phyloP scores from a whole-genome alignment of 2,329 filamentous ascomycete species.

The Aspergillus sp. region DNA sequence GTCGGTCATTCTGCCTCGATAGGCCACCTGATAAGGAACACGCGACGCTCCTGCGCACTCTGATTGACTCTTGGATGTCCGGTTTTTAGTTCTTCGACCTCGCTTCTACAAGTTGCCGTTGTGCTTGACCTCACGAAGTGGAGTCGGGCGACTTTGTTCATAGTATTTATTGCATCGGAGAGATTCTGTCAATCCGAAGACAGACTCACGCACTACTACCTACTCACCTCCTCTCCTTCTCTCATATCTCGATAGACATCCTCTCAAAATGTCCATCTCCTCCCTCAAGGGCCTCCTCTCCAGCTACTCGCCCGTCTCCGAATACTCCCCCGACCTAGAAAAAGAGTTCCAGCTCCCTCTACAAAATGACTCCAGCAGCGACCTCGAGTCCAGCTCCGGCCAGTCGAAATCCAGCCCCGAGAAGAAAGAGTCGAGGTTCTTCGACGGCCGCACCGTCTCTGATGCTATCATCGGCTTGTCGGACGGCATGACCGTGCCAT shows the following conservation, averaged over 20 bases:
- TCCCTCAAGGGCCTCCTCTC: constrained; percentile 31
- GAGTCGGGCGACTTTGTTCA: not conserved
- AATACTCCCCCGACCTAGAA: constrained; percentile 25
- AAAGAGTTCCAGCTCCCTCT: constrained; percentile 24
- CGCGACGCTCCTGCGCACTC: not conserved
- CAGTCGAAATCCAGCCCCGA: constrained; percentile 16
- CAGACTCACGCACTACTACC: not conserved
- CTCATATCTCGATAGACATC: not conserved
- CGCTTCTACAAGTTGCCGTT: not conserved
- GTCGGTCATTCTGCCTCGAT: constrained; percentile 18
- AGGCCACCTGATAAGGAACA: constrained; percentile 19
- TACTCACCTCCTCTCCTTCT: not conserved
- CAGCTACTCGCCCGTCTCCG: constrained; percentile 25
- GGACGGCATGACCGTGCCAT: constrained; percentile 76
- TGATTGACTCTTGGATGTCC: not conserved
- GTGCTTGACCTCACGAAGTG: not conserved
- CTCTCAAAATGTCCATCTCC: constrained; percentile 29
- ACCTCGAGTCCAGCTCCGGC: constrained; percentile 18
- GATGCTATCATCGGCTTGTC: constrained; percentile 75
- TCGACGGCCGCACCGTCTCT: constrained; percentile 41
- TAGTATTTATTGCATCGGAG: not conserved
- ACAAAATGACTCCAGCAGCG: constrained; percentile 11
- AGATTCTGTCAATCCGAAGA: not conserved
- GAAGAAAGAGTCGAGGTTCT: constrained; percentile 26
- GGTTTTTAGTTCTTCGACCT: not conserved